These are phyloP conservation scores for Sextonia rubra DNA, from an alignment of 164 flowering plant genomes.

Conservation along the genomic window DNA sequence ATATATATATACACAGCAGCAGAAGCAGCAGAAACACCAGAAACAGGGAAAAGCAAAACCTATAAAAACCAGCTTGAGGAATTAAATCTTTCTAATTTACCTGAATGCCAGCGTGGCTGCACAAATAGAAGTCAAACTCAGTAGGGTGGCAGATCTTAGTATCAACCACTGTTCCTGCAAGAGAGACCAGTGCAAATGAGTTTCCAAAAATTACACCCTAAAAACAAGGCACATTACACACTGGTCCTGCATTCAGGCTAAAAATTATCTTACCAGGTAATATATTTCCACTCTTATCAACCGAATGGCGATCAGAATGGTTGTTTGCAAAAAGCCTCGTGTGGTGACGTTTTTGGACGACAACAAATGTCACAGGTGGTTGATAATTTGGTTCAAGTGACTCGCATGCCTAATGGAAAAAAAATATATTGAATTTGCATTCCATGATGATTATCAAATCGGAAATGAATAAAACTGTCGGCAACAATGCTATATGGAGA, in stretches of 20 bases:
- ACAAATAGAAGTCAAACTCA: conserved; percentile 64
- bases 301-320: conserved; percentile 26
- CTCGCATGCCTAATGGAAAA: conserved; percentile 43
- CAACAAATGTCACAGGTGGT: conserved; percentile 62
- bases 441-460: neutral
- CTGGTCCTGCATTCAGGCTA: neutral
- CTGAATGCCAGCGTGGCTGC: conserved; percentile 84
- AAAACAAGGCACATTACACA: neutral
- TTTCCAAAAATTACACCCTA: neutral
- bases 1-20: neutral
- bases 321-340: conserved; percentile 54
- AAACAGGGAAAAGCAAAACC: neutral
- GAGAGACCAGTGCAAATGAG: neutral
- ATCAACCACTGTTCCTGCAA: conserved; percentile 80
- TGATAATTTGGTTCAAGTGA: conserved; percentile 52
- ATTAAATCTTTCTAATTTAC: conserved; percentile 19
- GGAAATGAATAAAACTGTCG: no score
- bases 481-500: no score
- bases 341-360: conserved; percentile 67
- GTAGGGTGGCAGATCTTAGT: conserved; percentile 86
- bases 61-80: neutral
- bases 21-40: neutral
- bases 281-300: conserved; percentile 58
- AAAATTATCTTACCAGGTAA: conserved; percentile 34
- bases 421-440: neutral